Base-by-base conservation (phyloP, 306 rosid genomes). In the Urtica urens region DNA sequence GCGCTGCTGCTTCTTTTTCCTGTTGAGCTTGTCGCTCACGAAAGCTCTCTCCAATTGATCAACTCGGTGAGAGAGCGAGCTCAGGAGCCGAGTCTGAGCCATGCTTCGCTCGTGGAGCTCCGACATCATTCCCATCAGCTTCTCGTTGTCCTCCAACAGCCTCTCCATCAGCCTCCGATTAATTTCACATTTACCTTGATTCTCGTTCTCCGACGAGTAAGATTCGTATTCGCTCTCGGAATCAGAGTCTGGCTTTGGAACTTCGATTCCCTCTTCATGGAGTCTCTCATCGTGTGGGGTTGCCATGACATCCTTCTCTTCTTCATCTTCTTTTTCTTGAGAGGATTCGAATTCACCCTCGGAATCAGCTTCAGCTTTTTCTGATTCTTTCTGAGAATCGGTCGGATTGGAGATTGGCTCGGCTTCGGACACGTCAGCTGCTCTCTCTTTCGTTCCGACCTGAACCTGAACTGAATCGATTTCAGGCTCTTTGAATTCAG, bases 121-220 rank as follows among this genome's bases (percentile, higher is more conserved):
- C 1, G 51, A 44, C 87, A 87, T 75, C 73, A 80, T 47, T 10
- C 54, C 50, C 77, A 73, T 73, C 80, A 80, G 73, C 59, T 28
- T 82, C 66, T 68, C 58, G 35, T 82, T 87, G 22, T 79, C 93
- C 62, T 57, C 59, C 57, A 68, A 23, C 81, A 86, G 68, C 66
- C 52, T 75, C 54, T 71, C 69, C 73, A 79, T 35, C 15, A 74
- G 51, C 49, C 37, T 59, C 47, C 21, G 1, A 12, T 37, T 15
- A 22, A 15, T 26, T 12, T 27, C 38, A 14, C 46, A 57, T 4
- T 47, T n/a, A 16, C 16, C 51, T 23, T 40, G 26, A 48, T 55
- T 55, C 50, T 29, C 55, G 49, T 18, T 6, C 59, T 51, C 19
- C 52, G 8, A 10, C 13, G 23, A 19, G 12, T 5, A 3, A 15